These are phyloP conservation scores for Lachnellula arida DNA, from an alignment of 2,329 filamentous ascomycete genomes.

Conservation along the genomic window DNA sequence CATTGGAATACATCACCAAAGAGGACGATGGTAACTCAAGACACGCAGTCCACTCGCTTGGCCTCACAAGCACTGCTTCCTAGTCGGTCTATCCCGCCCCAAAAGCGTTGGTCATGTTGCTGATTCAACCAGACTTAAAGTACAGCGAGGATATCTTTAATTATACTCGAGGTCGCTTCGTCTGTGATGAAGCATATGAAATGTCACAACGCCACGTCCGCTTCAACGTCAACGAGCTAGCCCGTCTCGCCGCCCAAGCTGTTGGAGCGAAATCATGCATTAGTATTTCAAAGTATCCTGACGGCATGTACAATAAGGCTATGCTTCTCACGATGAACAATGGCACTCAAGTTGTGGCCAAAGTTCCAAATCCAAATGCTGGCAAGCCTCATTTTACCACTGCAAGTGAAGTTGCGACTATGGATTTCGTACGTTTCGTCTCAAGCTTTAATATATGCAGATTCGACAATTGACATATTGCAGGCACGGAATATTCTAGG, in stretches of 20 bases:
- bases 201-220: conserved; percentile 31
- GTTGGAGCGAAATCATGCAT: conserved; percentile 30
- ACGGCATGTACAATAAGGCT: conserved; percentile 35
- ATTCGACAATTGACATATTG: neutral
- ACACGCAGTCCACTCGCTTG: too few species aligned
- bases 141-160: conserved; percentile 6
- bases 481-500: conserved; percentile 2
- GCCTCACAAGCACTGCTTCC: too few species aligned
- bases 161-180: conserved; percentile 5
- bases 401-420: conserved; percentile 17
- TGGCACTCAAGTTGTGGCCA: conserved; percentile 21
- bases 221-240: conserved; percentile 34
- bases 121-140: neutral
- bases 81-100: too few species aligned
- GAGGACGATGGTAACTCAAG: too few species aligned
- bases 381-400: conserved; percentile 16
- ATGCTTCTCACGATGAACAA: conserved; percentile 29
- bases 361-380: conserved; percentile 17
- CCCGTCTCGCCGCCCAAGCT: conserved; percentile 28
- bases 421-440: conserved; percentile 15
- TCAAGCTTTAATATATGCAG: neutral
- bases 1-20: too few species aligned
- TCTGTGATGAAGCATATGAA: conserved; percentile 9
- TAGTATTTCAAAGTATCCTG: conserved; percentile 33
- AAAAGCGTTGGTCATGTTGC: too few species aligned